Base-by-base conservation (phyloP, 2,329 filamentous ascomycete genomes). In the Shiraia bambusicola region DNA sequence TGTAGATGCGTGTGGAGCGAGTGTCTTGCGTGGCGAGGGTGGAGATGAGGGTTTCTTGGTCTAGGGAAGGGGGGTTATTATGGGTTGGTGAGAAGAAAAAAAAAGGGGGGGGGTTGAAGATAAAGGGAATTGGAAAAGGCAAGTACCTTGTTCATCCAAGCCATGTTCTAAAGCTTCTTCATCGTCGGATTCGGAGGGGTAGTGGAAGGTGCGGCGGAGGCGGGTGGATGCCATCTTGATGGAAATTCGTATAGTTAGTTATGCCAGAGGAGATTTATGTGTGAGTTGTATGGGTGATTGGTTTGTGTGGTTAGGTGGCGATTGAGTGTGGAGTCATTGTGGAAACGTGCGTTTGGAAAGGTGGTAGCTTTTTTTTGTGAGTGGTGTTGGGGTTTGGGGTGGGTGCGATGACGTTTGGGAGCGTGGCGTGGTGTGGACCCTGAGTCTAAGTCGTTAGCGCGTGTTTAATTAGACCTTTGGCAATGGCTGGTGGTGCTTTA, bases 181-280 rank as follows among this genome's bases (percentile, higher is more conserved):
- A 63, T 78, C 75, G 26, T 78, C 74, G 31, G 73, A 71, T 48
- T 76, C 73, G 34, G 77, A 76, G 4, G 86, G 86, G 70, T 92
- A 93, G 47, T 79, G 80, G 70, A 94, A 93, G 7, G 87, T 85
- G 58, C 80, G 85, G 59, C 90, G 84, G 31, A 93, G 73, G 49
- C 87, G 83, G 37, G 86, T 73, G 28, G 78, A 69, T 41, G 74
- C 71, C 76, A 78, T 77, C n/a, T n/a, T n/a, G n/a, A n/a, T n/a
- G n/a, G n/a, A n/a, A n/a, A n/a, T n/a, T n/a, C n/a, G n/a, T n/a
- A n/a, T n/a, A n/a, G n/a, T n/a, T n/a, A n/a, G n/a, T n/a, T n/a
- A n/a, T n/a, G n/a, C n/a, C n/a, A n/a, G n/a, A n/a, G n/a, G n/a
- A n/a, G n/a, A n/a, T n/a, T n/a, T n/a, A n/a, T n/a, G n/a, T n/a